Evolutionary conservation across 108 stramenopile species (phyloP).

Genomic region (Skeletonema potamos): DNA sequence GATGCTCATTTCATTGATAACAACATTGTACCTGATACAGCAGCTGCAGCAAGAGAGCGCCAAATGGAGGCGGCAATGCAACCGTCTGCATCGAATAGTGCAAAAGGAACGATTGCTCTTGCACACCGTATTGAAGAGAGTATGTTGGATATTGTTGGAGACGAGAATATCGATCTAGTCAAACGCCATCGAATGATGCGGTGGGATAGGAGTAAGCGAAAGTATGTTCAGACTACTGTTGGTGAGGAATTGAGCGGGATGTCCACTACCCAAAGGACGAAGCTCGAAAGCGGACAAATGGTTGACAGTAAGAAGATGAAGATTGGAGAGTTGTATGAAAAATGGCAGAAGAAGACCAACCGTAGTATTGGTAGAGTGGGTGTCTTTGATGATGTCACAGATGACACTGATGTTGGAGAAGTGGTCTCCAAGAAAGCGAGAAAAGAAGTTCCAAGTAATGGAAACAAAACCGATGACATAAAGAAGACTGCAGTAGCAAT

Average conservation of each 20-base stretch:
- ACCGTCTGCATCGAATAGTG: slow-evolving; percentile 62
- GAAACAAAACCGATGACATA: slow-evolving; percentile 23
- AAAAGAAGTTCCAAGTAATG: slow-evolving; percentile 18
- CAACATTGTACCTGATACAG: slow-evolving; percentile 70
- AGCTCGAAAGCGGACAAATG: slow-evolving; percentile 81
- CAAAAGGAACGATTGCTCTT: slow-evolving; percentile 64
- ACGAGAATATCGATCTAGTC: slow-evolving; percentile 89
- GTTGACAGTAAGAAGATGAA: slow-evolving; percentile 90
- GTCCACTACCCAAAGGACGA: slow-evolving; percentile 75
- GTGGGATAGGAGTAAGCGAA: slow-evolving; percentile 96
- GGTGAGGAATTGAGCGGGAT: slow-evolving; percentile 78
- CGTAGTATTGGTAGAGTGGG: slow-evolving; percentile 83
- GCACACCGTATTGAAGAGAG: slow-evolving; percentile 78
- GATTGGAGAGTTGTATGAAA: slow-evolving; percentile 93
- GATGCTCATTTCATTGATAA: slow-evolving; percentile 84
- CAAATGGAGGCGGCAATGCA: slow-evolving; percentile 89
- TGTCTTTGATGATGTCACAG: slow-evolving; percentile 81
- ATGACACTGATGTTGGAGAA: slow-evolving; percentile 41
- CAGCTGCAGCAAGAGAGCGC: slow-evolving; percentile 64
- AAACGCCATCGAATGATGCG: slow-evolving; percentile 91
- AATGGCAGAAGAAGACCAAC: slow-evolving; percentile 96
- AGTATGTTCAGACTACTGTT: slow-evolving; percentile 89
- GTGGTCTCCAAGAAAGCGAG: slow-evolving; percentile 43
- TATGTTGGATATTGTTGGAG: slow-evolving; percentile 95
- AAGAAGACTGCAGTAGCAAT: slow-evolving; percentile 64